Base-by-base conservation (phyloP, 176 grass and related monocot species). In the Carex kokanica region DNA sequence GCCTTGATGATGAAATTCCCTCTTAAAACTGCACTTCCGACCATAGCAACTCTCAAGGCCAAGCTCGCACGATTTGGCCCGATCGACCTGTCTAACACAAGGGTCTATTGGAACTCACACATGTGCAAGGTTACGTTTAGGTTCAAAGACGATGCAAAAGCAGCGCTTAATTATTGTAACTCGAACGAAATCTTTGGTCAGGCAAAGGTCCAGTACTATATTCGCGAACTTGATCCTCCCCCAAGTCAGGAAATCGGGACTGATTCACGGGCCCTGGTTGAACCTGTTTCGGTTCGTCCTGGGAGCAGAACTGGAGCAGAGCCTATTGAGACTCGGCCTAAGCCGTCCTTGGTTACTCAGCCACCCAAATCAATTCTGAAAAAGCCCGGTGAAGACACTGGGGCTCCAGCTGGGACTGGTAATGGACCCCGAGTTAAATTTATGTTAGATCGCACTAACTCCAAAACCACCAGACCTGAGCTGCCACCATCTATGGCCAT, bases 31-130 rank as follows among this genome's bases (percentile, higher is more conserved):
- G 91, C 97, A 68, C 97, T 99, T 58, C 97, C 97, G 4, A 95
- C 97, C 0, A 87, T 99, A 13, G 91, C 97, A 0, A 92, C 89
- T 12, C 80, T 99, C 83, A 99, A 99, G 85, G 97, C 97, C 1
- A 90, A 90, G 85, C 91, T 99, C 73, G 97, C 97, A 3, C 91
- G 97, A 1, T 99, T 96, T 29, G 97, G 97, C 8, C 88, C 74
- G 4, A 91, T 99, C 14, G 90, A 96, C 78, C 21, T 93, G 55
- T 83, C 92, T 56, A 90, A 85, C 85, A 99, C 89, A 71, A 91
- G 97, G 20, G 93, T 99, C 23, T 99, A 96, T 85, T 99, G 93
- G 93, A 95, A 93, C 83, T 96, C 97, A 0, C 68, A 96, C 86
- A 92, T 91, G 79, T 96, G 93, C 88, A 94, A 90, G 29, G 93